A percentile compares a stretch with the other conserved stretches of the same genome.
phyloP scores from a whole-genome alignment of 768 basidiomycete species.

The Hemileccinum rubropunctum region DNA sequence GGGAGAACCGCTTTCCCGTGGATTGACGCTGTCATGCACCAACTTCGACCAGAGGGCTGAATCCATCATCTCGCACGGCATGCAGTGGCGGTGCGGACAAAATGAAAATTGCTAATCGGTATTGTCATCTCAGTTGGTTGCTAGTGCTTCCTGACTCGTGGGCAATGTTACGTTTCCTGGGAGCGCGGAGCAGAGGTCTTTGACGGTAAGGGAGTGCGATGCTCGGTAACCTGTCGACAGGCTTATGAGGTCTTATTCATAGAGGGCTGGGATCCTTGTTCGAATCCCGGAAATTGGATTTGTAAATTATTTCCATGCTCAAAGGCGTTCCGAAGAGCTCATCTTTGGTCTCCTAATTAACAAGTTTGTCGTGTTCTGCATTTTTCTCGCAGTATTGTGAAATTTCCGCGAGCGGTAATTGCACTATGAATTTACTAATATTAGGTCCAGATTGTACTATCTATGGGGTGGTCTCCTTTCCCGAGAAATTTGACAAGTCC shows the following conservation, averaged over 20 bases:
- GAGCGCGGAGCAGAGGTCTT: slow-evolving; percentile 17
- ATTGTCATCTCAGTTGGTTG: slow-evolving; percentile 28
- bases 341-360: slow-evolving; percentile 4
- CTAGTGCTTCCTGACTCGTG: slow-evolving; percentile 23
- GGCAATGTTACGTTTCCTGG: slow-evolving; percentile 28
- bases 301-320: slow-evolving; percentile 15
- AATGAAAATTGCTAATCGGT: slow-evolving; percentile 27
- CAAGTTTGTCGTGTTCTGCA: slow-evolving; percentile 13
- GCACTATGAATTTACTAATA: slow-evolving; percentile 24
- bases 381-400: slow-evolving; percentile 27
- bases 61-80: slow-evolving; percentile 24
- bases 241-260: slow-evolving; percentile 8
- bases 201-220: slow-evolving; percentile 18
- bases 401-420: slow-evolving; percentile 32
- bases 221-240: slow-evolving; percentile 14
- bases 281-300: slow-evolving; percentile 25
- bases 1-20: slow-evolving; percentile 12
- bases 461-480: slow-evolving; percentile 20
- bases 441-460: slow-evolving; percentile 21
- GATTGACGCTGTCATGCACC: slow-evolving; percentile 23
- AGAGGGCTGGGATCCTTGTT: slow-evolving; percentile 15
- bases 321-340: not conserved
- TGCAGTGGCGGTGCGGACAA: slow-evolving; percentile 27
- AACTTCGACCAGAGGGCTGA: slow-evolving; percentile 12
- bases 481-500: slow-evolving; percentile 16